Evolutionary conservation across 1,139 yeast genomes (phyloP), one percentile per base, ranked within the genome.

Genomic region (Pichia sp.): DNA sequence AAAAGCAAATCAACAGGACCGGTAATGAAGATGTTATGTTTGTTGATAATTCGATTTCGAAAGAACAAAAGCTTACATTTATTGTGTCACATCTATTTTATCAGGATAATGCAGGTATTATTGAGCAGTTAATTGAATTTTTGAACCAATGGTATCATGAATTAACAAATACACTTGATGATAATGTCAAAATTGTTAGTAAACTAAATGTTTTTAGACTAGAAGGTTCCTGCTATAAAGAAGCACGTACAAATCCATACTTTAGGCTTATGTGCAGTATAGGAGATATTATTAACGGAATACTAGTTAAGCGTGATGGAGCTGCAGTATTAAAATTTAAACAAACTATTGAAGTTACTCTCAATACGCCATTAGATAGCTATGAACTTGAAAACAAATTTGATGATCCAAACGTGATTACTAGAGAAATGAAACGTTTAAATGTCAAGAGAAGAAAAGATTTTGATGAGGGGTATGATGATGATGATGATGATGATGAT

Each of bases 211-310:
- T 34, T 1, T 50, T 39, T 18, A 44, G 43, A 20, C 20, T 55
- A n/a, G 47, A 47, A 24, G 47, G 52, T 8, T 11, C 23, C 3
- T 45, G 51, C 18, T 44, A 38, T 3, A 42, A 42, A 29, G 48
- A 40, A 23, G 29, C 37, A 16, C 43, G 43, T 9, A 40, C 56
- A 3, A 63, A 66, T 45, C 64, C 69, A 11, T 55, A 58, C 32
- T 49, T 66, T 18, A 59, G 73, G 40, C 57, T 63, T 20, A 48
- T 69, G 3, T 50, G 56, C 44, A 34, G 44, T 37, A 55, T 66
- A 1, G 65, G 69, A 29, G 68, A 66, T 13, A 63, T 67, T 27
- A 43, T 48, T 3, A 48, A 51, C 23, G 52, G 52, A 25, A 29
- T 45, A n/a, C 30, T 54, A 7, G 27, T 51, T 4, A 45, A 36